Percentiles rank a stretch among this genome's conserved stretches.
These are phyloP conservation scores for Gossypium australe DNA, from an alignment of 345 rosid genomes.

Conservation along the genomic window DNA sequence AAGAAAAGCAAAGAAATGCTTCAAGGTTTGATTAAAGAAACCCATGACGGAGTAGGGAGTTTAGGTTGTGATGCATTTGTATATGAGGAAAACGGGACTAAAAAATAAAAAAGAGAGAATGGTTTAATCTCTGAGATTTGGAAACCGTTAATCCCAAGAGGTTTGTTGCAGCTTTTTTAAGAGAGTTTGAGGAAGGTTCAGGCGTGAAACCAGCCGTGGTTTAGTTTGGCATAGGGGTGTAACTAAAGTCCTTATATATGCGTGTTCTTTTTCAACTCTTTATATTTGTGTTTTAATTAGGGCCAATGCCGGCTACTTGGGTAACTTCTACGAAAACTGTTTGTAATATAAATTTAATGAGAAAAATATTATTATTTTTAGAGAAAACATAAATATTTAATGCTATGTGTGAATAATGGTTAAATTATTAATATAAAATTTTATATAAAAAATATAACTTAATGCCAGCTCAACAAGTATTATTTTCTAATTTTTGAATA, in stretches of 20 bases:
- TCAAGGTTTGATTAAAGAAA: slow-evolving; percentile 11
- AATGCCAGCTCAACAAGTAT: no score
- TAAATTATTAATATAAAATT: no score
- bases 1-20: slow-evolving; percentile 5
- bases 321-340: no score
- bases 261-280: not conserved
- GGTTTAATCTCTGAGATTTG: not conserved
- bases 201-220: not conserved
- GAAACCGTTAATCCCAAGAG: slow-evolving; percentile 3
- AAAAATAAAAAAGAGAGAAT: not conserved
- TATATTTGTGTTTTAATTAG: not conserved
- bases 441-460: no score
- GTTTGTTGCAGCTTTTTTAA: not conserved
- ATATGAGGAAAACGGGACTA: not conserved
- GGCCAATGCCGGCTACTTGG: not conserved
- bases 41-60: not conserved
- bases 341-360: not conserved
- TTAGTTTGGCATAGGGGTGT: not conserved
- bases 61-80: slow-evolving; percentile 1
- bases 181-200: slow-evolving; percentile 3
- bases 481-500: no score
- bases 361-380: not conserved
- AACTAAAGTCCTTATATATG: not conserved
- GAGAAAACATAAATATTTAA: no score
- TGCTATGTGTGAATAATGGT: no score